Base-by-base conservation (phyloP, 805 yeast species). In the Candida easanensis region DNA sequence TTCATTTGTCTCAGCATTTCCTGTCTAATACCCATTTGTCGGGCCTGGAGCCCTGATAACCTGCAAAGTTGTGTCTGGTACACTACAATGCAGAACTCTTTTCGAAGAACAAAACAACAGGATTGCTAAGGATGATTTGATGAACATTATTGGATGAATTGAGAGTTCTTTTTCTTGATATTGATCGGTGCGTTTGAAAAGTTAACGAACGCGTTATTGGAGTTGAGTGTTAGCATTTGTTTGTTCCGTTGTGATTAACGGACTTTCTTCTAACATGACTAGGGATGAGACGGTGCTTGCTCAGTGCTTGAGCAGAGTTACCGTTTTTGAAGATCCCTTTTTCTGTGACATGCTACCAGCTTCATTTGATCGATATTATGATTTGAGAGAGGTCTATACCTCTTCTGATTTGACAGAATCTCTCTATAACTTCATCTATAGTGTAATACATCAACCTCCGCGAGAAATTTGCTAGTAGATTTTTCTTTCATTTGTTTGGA, bases 401-500 rank as follows among this genome's bases (percentile, higher is more conserved):
- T 19, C 15, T 19, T 23, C 19, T 9, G 9, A 10, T 23, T 21
- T 32, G 18, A 5, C 35, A 30, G 33, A 30, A 32, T 22, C 45
- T 40, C 38, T 42, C 37, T 26, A 33, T 33, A 33, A 21, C 16
- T 33, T 42, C 45, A 37, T 42, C 38, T 33, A 37, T 42, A 42
- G 40, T 42, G 39, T 25, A 19, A n/a, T 34, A n/a, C 17, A 34
- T 23, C 28, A 34, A 22, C n/a, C 15, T 28, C 5, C 35, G 10
- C 19, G n/a, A 5, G 35, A 14, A 9, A 9, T 26, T 13, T 30
- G 19, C 7, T 30, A 15, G 14, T 27, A n/a, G 31, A 27, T 27
- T 10, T n/a, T n/a, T n/a, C 6, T 27, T 6, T n/a, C 7, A 22
- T 22, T 7, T 10, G 7, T 22, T 22, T 22, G 25, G 25, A 22